Base-by-base conservation (phyloP, 768 basidiomycete species). In the Psilocybe azurescens region DNA sequence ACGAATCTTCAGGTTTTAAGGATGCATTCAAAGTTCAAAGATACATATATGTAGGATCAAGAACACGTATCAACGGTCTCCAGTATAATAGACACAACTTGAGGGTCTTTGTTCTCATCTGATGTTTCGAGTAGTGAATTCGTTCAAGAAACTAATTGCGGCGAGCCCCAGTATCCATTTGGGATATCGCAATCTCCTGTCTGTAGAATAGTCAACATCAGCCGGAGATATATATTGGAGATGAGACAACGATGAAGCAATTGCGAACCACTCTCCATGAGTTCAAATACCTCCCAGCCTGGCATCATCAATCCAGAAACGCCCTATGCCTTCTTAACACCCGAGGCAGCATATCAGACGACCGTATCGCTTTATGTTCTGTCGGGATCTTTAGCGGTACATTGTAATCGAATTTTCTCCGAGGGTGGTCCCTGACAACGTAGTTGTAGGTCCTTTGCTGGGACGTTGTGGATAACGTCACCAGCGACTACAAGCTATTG, bases 271-370 rank as follows among this genome's bases (percentile, higher is more conserved):
- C 14, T 44, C n/a, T 5, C 41, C 11, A 44, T 44, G 41, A n/a
- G 14, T 13, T 51, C 24, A 6, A 51, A 51, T 29, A 51, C 30
- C 6, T 32, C 57, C 49, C 47, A 50, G 53, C 29, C 50, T 38
- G 41, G 14, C 14, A 44, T 44, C 8, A n/a, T 44, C 14, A 79
- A 76, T 53, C 75, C 75, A 0, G 61, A 69, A 51, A 75, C 76
- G 3, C 69, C 75, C 7, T 56, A 75, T 62, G 77, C 74, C 8
- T 74, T 71, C 53, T 63, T 77, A 7, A 48, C 69, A 18, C 72
- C 74, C 0, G 65, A 62, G 5, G 36, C 65, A 8, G 77, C 73
- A 6, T 65, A 65, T 57, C 69, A 77, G 54, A 39, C 69, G 9
- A 68, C 72, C 9, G 67, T 75, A 0, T 61, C 73, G 3, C 64